Percentiles rank a stretch among this genome's conserved stretches.
Conservation (phyloP, 345 rosid genomes). For the Hibiscus mutabilis region DNA sequence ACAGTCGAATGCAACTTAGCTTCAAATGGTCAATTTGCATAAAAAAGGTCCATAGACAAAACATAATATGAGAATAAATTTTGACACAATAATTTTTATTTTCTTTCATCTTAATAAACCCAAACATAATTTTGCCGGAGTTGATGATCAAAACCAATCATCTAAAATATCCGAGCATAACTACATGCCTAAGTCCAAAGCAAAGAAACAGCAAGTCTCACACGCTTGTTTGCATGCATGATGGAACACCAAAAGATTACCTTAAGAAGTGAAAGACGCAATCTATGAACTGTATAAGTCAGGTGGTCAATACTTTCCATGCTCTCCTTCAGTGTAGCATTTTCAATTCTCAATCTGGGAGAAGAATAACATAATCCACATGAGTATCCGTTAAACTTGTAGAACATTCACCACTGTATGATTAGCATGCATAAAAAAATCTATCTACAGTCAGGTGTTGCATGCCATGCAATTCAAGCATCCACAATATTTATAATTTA, state of each 20-base stretch:
- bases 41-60: background rate
- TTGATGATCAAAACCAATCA: background rate
- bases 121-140: background rate
- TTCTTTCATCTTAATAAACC: background rate
- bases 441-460: background rate
- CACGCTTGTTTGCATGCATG: background rate
- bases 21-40: background rate
- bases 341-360: slow-evolving; percentile 79
- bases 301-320: slow-evolving; percentile 77
- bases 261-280: slow-evolving; percentile 71
- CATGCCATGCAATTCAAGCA: background rate
- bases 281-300: slow-evolving; percentile 68
- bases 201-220: background rate
- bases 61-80: background rate
- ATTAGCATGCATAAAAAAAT: slow-evolving; percentile 5
- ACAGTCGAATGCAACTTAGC: background rate
- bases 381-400: background rate
- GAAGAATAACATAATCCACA: slow-evolving; percentile 15
- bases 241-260: slow-evolving; percentile 22
- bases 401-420: background rate
- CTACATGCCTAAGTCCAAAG: background rate
- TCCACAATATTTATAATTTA: slow-evolving; percentile 3
- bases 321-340: slow-evolving; percentile 84
- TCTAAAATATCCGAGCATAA: background rate
- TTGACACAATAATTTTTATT: background rate